Evolutionary conservation across 192 early-diverging fungal genomes (phyloP), one percentile per base, ranked within the genome.

Genomic region (Thoreauomyces humboldtii): DNA sequence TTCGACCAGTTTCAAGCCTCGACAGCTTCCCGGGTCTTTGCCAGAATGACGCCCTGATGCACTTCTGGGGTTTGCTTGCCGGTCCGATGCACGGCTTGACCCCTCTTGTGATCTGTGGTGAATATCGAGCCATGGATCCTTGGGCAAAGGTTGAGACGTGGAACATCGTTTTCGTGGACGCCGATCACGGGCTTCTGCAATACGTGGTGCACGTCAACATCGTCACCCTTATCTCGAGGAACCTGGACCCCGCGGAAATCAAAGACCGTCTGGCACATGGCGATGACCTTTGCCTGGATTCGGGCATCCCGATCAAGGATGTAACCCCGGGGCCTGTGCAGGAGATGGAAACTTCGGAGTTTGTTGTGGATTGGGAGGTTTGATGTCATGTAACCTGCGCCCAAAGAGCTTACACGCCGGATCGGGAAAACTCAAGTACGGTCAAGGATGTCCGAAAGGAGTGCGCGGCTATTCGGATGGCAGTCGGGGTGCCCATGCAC

Each of bases 391-490:
- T 79, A 21, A 73, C 75, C 61, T 79, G 73, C 50, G 70, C 77
- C 35, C 56, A 28, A 34, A 34, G 29, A 32, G 65, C 44, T 25
- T 61, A 73, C 12, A 69, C 67, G 2, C 71, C 73, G 1, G 68
- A 75, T 15, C 25, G 75, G 4, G 77, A 73, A 0, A 73, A 79
- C 53, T 75, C 62, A 79, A 79, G 43, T 79, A 75, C 63, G 77
- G 77, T 5, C 44, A 32, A 9, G 72, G 72, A 58, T 65, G 62
- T 54, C 65, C 73, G 38, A 65, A 72, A 38, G 45, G 60, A 44
- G 56, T 75, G 19, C 36, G 53, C 7, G 35, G 33, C 63, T 12
- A 65, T 48, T 25, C 48, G 55, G 25, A 73, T 47, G 14, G 42
- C 44, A 75, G 73, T 52, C 56, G 54, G 17, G 58, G 53, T 81